Evolutionary conservation across 2,329 filamentous ascomycete genomes (phyloP), one percentile per base, ranked within the genome.

Genomic region (Penicillium oxalicum): DNA sequence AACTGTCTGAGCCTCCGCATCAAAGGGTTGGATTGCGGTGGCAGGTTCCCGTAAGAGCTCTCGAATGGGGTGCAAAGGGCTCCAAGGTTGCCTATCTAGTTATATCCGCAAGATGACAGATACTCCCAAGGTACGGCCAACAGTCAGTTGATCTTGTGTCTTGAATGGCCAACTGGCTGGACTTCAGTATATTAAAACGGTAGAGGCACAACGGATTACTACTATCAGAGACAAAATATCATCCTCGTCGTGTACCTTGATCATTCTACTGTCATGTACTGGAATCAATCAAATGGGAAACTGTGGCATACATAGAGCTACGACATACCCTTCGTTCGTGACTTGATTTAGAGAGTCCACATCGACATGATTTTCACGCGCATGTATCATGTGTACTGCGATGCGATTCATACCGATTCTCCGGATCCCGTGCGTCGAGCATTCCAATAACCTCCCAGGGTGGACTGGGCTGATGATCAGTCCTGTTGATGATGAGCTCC

Each of bases 371-470:
- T 11, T n/a, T 46, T 8, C 27, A 46, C 44, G 36, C 36, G 44
- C 36, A 46, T 46, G 8, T 32, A 40, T 35, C 44, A 35, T 12
- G 44, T 32, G 26, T 46, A 40, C 5, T 25, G 36, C 44, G 13
- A 37, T 25, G 36, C 44, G 13, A 37, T 11, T 46, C 12, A 40
- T 40, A 40, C 44, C 36, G 36, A 32, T 28, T 46, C 35, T 46
- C 36, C 39, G 35, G 44, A 46, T 40, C 39, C 44, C 35, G 28
- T 28, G 36, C 44, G 40, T 46, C 36, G 44, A 46, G 39, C 44
- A 46, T 46, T 12, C 44, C 44, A 46, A 46, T n/a, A 12, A 46
- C 29, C 12, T 37, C 44, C 34, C 34, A 37, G 34, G 43, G 34
- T 32, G 37, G 43, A 28, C 34, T 12, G 43, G 43, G 34, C 43